Evolutionary conservation across 2,329 filamentous ascomycete species (phyloP), one percentile per base, ranked within the genome.

Genomic region (Trichophyton schoenleinii): DNA sequence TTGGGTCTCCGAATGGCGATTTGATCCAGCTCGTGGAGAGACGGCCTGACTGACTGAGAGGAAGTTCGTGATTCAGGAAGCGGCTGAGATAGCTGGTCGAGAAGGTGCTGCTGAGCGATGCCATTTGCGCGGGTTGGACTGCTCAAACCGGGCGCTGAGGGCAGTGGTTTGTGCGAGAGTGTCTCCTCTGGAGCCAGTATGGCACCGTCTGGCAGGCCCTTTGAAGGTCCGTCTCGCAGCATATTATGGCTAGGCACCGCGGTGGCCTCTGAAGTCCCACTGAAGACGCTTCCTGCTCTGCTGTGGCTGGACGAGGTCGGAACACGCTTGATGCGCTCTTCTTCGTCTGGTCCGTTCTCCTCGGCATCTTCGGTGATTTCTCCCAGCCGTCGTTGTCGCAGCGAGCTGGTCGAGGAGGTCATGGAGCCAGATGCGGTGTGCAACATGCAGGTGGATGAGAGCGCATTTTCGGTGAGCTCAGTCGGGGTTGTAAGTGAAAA

Each of bases 321-420:
- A 15, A 2, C 22, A 44, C 15, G n/a, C 15, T 28, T 57, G 46
- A 20, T n/a, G 38, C 22, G 64, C 42, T 67, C 82, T 75, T 69
- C 81, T 78, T 81, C 73, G 1, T 81, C 84, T 68, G 85, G 79
- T 60, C 83, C 78, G 68, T 85, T 86, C 68, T 95, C 91, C 70
- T 95, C 90, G 60, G 87, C 88, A 75, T 94, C 89, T 75, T 97
- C 94, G n/a, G 87, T 86, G 71, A 97, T 96, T 75, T 95, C 92
- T 77, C 92, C 87, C 68, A 97, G 78, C 66, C 89, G 86, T 68
- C 87, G 83, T 69, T 86, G 82, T 63, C 87, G 84, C 66, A 91
- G 78, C 3, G 90, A 95, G 70, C 88, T 91, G 57, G 84, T 88
- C 3, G 89, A 92, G 9, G 91, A 95, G 28, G 87, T 90, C 66